A percentile compares a stretch with the other conserved stretches of the same genome.
phyloP scores from a whole-genome alignment of 148 eudicot genomes.

The Dysphania ambrosioides region DNA sequence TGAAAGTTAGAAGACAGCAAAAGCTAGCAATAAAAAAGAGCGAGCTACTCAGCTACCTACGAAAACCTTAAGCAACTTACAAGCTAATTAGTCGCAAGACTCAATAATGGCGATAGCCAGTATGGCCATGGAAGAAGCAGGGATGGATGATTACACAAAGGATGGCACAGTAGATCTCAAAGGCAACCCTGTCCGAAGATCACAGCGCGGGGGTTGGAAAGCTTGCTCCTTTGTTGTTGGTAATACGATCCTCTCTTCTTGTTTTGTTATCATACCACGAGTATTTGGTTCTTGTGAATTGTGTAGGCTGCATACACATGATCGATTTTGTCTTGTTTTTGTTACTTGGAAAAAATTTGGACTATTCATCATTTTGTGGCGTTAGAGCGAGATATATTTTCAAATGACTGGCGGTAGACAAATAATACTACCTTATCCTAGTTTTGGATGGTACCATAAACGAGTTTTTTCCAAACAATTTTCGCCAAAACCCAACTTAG shows the following conservation, averaged over 20 bases:
- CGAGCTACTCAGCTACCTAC: neutral
- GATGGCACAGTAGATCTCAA: slow-evolving; percentile 73
- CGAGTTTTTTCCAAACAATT: no score
- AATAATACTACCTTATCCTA: no score
- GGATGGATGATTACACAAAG: slow-evolving; percentile 42
- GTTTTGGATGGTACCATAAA: no score
- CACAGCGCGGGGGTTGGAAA: slow-evolving; percentile 57
- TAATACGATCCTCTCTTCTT: slow-evolving; percentile 19
- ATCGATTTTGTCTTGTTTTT: no score
- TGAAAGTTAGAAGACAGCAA: neutral
- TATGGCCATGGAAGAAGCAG: slow-evolving; percentile 26
- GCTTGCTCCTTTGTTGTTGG: slow-evolving; percentile 71
- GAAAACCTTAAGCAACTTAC: no score
- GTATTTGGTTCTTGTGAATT: no score
- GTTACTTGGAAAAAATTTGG: no score
- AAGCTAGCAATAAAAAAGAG: neutral
- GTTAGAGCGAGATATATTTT: no score
- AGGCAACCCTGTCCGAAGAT: slow-evolving; percentile 53
- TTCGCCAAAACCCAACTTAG: no score
- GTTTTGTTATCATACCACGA: neutral
- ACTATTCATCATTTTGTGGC: no score
- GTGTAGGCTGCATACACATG: no score
- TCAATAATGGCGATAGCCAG: neutral
- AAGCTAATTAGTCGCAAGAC: neutral
- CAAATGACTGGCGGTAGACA: no score